Evolutionary conservation across 805 yeast species (phyloP).

Genomic region (Saccharomycopsis vini): DNA sequence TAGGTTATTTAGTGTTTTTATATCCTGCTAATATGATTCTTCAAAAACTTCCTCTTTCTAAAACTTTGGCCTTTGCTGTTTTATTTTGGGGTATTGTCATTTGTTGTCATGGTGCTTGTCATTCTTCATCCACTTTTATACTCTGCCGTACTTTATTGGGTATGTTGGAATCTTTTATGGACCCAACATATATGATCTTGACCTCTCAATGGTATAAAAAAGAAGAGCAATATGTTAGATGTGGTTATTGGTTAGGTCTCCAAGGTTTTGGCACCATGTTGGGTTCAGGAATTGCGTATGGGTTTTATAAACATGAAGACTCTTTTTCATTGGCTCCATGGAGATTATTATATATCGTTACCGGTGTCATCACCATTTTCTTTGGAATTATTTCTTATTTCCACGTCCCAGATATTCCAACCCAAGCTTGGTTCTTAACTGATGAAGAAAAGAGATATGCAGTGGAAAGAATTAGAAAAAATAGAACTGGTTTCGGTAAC

Average conservation of each 20-base stretch:
- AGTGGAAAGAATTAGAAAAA: constrained; percentile 36
- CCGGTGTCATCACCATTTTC: constrained; percentile 44
- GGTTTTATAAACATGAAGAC: constrained; percentile 28
- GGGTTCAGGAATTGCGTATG: constrained; percentile 45
- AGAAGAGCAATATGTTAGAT: constrained; percentile 29
- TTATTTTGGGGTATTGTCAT: constrained; percentile 57
- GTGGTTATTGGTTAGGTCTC: constrained; percentile 32
- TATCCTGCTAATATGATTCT: constrained; percentile 37
- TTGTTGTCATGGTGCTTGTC: constrained; percentile 39
- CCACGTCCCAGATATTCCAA: constrained; percentile 42
- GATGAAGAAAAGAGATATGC: constrained; percentile 33
- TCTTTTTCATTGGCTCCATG: constrained; percentile 35
- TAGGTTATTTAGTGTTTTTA: constrained; percentile 56
- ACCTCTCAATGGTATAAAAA: constrained; percentile 30
- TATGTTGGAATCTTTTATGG: constrained; percentile 41
- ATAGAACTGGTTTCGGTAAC: constrained; percentile 38
- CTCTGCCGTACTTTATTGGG: constrained; percentile 44
- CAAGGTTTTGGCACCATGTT: constrained; percentile 27
- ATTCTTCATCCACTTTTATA: constrained; percentile 37
- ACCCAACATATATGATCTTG: constrained; percentile 42
- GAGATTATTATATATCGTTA: constrained; percentile 43
- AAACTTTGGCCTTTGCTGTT: constrained; percentile 38
- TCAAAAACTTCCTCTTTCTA: constrained; percentile 52
- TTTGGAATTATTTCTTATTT: constrained; percentile 34
- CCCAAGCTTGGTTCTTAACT: constrained; percentile 30